Percentiles rank a stretch among this genome's conserved stretches.
Evolutionary conservation across 257 asterid genomes (phyloP).

Genomic region (Solanum ahanhuiri): DNA sequence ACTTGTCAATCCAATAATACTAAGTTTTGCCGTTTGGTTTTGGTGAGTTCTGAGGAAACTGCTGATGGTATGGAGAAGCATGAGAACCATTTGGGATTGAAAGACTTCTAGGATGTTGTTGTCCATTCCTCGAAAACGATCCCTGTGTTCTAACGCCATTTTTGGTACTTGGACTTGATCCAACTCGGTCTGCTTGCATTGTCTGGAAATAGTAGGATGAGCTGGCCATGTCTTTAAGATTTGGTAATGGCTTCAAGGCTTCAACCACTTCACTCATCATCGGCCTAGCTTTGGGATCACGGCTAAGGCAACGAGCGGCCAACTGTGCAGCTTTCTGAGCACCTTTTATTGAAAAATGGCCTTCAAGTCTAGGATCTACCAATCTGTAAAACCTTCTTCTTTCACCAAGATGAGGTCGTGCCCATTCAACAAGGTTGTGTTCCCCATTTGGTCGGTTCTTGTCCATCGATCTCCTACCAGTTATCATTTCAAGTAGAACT

Average conservation of each 20-base stretch:
- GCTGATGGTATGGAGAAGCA: conserved; percentile 65
- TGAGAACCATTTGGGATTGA: conserved; percentile 59
- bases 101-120: conserved; percentile 55
- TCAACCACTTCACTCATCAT: conserved; percentile 87
- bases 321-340: conserved; percentile 90
- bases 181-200: conserved; percentile 57
- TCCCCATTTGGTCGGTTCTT: conserved; percentile 87
- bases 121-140: conserved; percentile 52
- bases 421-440: conserved; percentile 96
- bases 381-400: conserved; percentile 62
- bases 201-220: conserved; percentile 73
- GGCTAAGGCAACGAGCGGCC: conserved; percentile 81
- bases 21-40: conserved; percentile 59
- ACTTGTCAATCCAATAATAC: conserved; percentile 2
- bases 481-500: conserved; percentile 83
- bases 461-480: conserved; percentile 96
- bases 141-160: conserved; percentile 35
- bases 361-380: conserved; percentile 92
- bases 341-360: conserved; percentile 85
- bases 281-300: conserved; percentile 79
- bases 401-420: conserved; percentile 81
- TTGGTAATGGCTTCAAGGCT: conserved; percentile 76
- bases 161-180: conserved; percentile 49
- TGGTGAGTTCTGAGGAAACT: conserved; percentile 60
- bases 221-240: conserved; percentile 95